phyloP scores from a whole-genome alignment of 2,329 filamentous ascomycete species.

The Colletotrichum destructivum region DNA sequence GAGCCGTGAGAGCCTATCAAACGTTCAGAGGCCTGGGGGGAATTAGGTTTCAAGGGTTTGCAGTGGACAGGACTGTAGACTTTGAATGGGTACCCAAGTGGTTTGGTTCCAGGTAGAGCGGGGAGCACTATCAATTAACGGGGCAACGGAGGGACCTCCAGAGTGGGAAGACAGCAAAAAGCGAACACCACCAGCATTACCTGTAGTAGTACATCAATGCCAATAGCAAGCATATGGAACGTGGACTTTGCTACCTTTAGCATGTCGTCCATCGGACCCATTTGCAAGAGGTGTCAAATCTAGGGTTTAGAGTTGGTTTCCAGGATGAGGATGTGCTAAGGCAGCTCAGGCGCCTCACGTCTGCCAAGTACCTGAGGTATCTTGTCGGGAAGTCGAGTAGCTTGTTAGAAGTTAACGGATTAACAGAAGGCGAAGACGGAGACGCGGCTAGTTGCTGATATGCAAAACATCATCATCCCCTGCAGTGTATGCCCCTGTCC shows the following conservation, averaged over 20 bases:
- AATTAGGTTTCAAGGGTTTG: neutral
- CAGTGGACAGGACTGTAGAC: neutral
- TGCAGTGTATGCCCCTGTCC: neutral
- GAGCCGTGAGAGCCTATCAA: slow-evolving; percentile 10
- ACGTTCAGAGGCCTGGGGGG: neutral
- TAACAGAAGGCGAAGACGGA: neutral
- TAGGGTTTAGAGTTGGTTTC: neutral
- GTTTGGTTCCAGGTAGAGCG: neutral
- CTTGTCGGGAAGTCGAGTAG: no score
- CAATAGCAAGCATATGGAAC: neutral
- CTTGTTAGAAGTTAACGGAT: neutral
- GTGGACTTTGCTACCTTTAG: neutral
- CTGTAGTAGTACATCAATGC: no score
- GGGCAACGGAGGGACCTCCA: neutral
- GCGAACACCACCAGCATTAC: neutral
- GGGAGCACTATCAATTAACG: neutral
- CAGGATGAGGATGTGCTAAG: neutral
- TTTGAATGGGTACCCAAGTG: neutral
- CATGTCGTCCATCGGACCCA: slow-evolving; percentile 1
- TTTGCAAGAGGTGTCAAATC: slow-evolving; percentile 4
- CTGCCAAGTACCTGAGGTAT: neutral
- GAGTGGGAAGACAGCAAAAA: neutral
- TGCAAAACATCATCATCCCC: neutral
- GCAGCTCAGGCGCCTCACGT: neutral
- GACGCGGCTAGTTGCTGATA: neutral